Evolutionary conservation across 768 basidiomycete genomes (phyloP).

Genomic region (Mycena indigotica): DNA sequence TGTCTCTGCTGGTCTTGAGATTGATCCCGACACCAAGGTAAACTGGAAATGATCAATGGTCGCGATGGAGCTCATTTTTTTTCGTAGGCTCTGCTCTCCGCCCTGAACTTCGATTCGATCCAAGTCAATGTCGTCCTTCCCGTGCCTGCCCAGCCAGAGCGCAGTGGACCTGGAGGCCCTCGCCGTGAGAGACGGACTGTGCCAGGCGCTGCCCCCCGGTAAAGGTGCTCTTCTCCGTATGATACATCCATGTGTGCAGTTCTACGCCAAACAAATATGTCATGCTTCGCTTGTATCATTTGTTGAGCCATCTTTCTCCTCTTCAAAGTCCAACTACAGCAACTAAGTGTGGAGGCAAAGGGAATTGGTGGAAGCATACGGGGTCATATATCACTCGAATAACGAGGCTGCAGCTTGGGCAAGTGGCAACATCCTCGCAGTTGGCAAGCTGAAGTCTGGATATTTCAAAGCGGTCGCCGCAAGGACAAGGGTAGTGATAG

Average conservation of each 20-base stretch:
- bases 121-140: conserved; percentile 69
- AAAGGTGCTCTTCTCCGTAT: conserved; percentile 22
- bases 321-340: conserved; percentile 78
- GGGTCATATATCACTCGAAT: conserved; percentile 95
- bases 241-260: background rate
- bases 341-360: conserved; percentile 7
- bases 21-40: conserved; percentile 95
- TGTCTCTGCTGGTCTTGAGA: conserved; percentile 67
- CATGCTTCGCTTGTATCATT: background rate
- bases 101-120: conserved; percentile 95
- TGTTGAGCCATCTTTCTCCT: conserved; percentile 46
- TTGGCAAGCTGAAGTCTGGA: conserved; percentile 79
- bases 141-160: conserved; percentile 66
- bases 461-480: conserved; percentile 98
- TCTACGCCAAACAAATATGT: background rate
- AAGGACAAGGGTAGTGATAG: conserved; percentile 96
- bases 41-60: too few species aligned
- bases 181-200: conserved; percentile 79
- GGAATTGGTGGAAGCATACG: conserved; percentile 51
- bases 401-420: conserved; percentile 93
- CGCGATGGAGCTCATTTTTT: too few species aligned
- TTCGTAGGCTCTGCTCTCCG: conserved; percentile 77
- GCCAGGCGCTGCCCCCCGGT: conserved; percentile 69
- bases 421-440: conserved; percentile 93
- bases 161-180: conserved; percentile 44